Base-by-base conservation (phyloP, 768 basidiomycete species). In the Trametes elegans region DNA sequence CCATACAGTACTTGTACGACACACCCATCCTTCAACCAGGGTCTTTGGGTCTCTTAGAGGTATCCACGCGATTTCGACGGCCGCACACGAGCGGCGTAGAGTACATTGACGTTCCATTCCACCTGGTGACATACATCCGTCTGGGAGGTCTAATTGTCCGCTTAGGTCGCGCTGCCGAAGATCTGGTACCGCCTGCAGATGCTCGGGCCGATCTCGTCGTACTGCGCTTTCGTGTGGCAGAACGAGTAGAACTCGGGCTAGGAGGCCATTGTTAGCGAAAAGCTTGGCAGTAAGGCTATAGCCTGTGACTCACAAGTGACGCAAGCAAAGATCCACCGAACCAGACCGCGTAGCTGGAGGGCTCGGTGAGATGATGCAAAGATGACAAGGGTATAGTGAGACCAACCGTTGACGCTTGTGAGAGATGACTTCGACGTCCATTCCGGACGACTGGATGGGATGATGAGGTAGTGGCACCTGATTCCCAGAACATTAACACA, bases 351-450 rank as follows among this genome's bases (percentile, higher is more conserved):
- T 92, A 89, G 59, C 88, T 89, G 49, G 10, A 49, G 16, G 10
- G 2, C 51, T 29, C 39, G 41, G 35, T 45, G 38, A 48, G 36
- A 39, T 13, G 41, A 41, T 46, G 39, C 53, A 42, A 36, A 40
- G 31, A 43, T 47, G 46, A 51, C 38, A 21, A 3, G 29, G 18
- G 9, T 29, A 29, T 18, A 18, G 14, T n/a, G 8, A 13, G 29
- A 46, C 63, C 74, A 65, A 94, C 80, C 94, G 81, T 76, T 98
- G 96, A 54, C 93, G 87, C 76, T 98, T 98, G 80, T 99, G 97
- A 8, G 90, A 90, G 67, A 98, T 97, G 66, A 99, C 96, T 58
- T 99, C 95, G 59, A 98, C 95, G 48, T 98, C 96, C 19, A 98
- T 91, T 23, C 97, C 96, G 23, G 92, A 91, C 7, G 95, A 98